Evolutionary conservation across 2,329 filamentous ascomycete genomes (phyloP).

Genomic region (Talaromyces verruculosus): DNA sequence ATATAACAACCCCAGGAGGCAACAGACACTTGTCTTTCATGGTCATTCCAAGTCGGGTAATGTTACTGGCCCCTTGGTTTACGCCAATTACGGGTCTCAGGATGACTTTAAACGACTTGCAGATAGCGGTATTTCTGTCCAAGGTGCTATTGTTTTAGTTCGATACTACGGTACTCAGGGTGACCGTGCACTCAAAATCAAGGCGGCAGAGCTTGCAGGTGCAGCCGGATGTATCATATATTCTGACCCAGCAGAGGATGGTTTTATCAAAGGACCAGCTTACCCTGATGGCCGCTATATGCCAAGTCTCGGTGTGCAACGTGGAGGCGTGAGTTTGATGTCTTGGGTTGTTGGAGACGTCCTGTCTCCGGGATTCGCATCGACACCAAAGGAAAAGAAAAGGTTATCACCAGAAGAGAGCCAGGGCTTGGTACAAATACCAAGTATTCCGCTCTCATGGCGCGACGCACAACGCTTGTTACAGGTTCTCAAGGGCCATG

Average conservation of each 20-base stretch:
- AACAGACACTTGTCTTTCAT: constrained; percentile 79
- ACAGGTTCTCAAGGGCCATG: constrained; percentile 71
- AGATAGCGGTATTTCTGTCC: constrained; percentile 69
- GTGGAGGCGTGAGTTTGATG: constrained; percentile 76
- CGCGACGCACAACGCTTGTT: constrained; percentile 80
- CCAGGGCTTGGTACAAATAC: constrained; percentile 74
- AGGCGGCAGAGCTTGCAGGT: constrained; percentile 82
- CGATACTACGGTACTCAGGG: constrained; percentile 73
- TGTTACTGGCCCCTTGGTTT: constrained; percentile 81
- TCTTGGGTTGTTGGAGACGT: constrained; percentile 86
- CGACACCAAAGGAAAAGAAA: constrained; percentile 50
- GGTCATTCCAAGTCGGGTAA: constrained; percentile 85
- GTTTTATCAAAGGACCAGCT: constrained; percentile 68
- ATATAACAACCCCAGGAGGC: constrained; percentile 61
- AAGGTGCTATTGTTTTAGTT: constrained; percentile 81
- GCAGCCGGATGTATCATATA: constrained; percentile 88
- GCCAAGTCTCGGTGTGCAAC: constrained; percentile 77
- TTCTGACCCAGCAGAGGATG: constrained; percentile 83
- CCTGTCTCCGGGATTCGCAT: constrained; percentile 82
- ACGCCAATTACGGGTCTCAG: constrained; percentile 85
- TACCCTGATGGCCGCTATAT: constrained; percentile 78
- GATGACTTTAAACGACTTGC: constrained; percentile 76
- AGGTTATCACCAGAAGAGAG: constrained; percentile 70
- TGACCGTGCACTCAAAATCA: constrained; percentile 78
- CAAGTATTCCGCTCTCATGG: constrained; percentile 87